Evolutionary conservation across 495 filamentous ascomycete species (phyloP), one percentile per base, ranked within the genome.

Genomic region (Penicillium ucsense): DNA sequence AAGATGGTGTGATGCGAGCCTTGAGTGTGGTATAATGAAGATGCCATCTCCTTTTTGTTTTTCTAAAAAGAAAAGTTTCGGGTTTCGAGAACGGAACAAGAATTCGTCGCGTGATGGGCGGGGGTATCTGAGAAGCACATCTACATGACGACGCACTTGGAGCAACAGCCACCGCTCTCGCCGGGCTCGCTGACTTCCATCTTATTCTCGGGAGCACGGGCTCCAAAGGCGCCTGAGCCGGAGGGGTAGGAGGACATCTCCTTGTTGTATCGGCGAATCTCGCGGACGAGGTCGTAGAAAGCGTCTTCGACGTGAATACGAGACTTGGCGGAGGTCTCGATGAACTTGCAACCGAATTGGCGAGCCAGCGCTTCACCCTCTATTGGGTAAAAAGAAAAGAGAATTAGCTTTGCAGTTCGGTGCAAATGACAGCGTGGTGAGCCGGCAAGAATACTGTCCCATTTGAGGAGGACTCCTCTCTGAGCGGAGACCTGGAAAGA

Each of bases 321-420:
- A 52, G 89, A 94, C 73, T 97, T 98, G 51, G 92, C 92, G 36
- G 92, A 98, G 33, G 92, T 97, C 73, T 98, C 92, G 70, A 98
- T 94, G 73, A 96, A 98, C 64, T 90, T 88, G 79, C 92, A 97
- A 56, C 82, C 82, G 68, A 97, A 97, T 53, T 85, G 80, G 31
- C 79, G 76, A 35, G 92, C 92, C 46, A 96, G 76, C 48, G 81
- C 77, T 62, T 90, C 82, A 57, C 91, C 92, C 81, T 97, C 92
- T 98, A 55, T 34, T 49, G 31, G 33, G 31, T 50, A 51, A 37
- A 32, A 33, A 43, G n/a, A 8, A 20, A 0, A 43, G 31, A 8
- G 28, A 10, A 12, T 43, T 34, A 43, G 41, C 34, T 43, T 43
- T 8, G 20, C 20, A 20, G 20, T 20, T 20, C 20, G 20, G 20